Base-by-base conservation (phyloP, 2,329 filamentous ascomycete species). In the Biscogniauxia mediterranea region DNA sequence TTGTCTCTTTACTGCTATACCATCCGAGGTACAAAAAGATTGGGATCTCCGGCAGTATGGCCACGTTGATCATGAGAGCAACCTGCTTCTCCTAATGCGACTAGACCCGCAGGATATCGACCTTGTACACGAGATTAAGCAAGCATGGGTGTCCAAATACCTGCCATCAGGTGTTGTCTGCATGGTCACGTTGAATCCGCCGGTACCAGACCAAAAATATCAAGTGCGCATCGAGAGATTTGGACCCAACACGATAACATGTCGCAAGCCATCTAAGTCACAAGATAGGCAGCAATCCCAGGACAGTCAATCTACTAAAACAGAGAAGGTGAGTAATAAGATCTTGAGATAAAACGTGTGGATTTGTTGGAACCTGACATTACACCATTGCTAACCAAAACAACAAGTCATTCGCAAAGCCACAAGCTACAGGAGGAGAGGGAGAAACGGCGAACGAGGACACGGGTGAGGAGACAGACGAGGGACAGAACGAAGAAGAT, bases 191-290 rank as follows among this genome's bases (percentile, higher is more conserved):
- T 60, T 68, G 42, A 64, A 58, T 8, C 13, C 60, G 15, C 58
- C 65, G 25, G 9, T 56, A 5, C 55, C 42, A 11, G 23, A 52
- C 19, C 42, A 52, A 3, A 1, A 13, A 3, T 51, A 58, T n/a
- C 68, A 70, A 68, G 55, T 78, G 73, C 20, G 58, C 73, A 3
- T 79, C 75, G 38, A 46, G 38, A 46, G 38, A n/a, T 46, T 17
- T n/a, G 38, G 15, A 2, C 38, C 66, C 78, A 70, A 51, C 65
- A n/a, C 38, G 13, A 38, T 6, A 46, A 46, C 38, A 32, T 9
- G 28, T 13, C 28, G 7, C 28, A 6, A 32, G 28, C 7, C 28
- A 32, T 9, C 11, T 6, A 6, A 32, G 7, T 9, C 28, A 9
- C 7, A 9, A 1, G 7, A 6, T 13, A 32, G 28, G 28, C 28